phyloP scores from a whole-genome alignment of 768 basidiomycete species.

The Hygrocybe punicea region DNA sequence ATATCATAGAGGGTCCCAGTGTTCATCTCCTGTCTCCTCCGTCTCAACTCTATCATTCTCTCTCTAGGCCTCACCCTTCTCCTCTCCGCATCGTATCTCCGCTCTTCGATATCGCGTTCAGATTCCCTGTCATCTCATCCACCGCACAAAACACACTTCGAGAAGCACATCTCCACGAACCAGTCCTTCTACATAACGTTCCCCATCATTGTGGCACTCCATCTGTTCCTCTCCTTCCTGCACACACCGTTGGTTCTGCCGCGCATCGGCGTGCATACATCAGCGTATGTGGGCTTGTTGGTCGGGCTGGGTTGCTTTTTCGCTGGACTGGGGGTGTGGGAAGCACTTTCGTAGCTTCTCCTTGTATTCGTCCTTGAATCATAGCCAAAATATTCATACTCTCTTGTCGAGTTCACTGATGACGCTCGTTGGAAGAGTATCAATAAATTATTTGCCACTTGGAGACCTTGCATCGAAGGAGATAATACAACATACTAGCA shows the following conservation, averaged over 20 bases:
- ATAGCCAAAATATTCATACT: no score
- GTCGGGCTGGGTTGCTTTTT: constrained; percentile 69
- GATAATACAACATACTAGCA: neutral
- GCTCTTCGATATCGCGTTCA: constrained; percentile 43
- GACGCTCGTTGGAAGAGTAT: neutral
- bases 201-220: constrained; percentile 44
- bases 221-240: constrained; percentile 55
- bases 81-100: constrained; percentile 59
- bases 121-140: constrained; percentile 12
- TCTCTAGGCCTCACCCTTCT: constrained; percentile 65
- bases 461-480: neutral
- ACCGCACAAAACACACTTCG: constrained; percentile 15
- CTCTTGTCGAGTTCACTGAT: no score
- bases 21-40: constrained; percentile 73
- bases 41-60: constrained; percentile 69
- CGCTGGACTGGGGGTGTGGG: constrained; percentile 70
- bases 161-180: constrained; percentile 3
- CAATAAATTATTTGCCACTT: neutral
- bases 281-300: constrained; percentile 66
- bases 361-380: neutral
- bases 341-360: constrained; percentile 50
- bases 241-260: constrained; percentile 68
- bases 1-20: constrained; percentile 57
- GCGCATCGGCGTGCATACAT: constrained; percentile 69
- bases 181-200: constrained; percentile 38